Conservation (phyloP, 2,329 filamentous ascomycete genomes). For the Chaetomiaceae sp. region DNA sequence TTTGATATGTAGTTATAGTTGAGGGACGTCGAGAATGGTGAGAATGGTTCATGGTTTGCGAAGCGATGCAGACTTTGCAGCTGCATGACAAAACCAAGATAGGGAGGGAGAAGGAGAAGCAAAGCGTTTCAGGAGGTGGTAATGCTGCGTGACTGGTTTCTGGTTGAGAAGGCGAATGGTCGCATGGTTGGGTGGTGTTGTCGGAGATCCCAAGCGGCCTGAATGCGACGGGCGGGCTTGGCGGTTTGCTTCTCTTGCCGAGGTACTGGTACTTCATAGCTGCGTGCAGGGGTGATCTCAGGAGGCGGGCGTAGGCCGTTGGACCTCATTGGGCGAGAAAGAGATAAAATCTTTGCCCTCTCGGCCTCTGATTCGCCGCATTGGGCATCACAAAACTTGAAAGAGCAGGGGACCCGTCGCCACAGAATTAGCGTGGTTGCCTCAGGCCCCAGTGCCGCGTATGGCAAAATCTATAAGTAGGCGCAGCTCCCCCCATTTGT, state of each 20-base stretch:
- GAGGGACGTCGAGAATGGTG: neutral
- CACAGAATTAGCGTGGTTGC: slow-evolving; percentile 41
- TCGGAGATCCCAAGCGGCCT: slow-evolving; percentile 5
- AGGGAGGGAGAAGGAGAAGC: neutral
- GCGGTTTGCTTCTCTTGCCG: slow-evolving; percentile 8
- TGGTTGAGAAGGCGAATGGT: slow-evolving; percentile 10
- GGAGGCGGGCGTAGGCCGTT: slow-evolving; percentile 14
- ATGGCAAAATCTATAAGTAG: slow-evolving; percentile 53
- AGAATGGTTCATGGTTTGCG: neutral
- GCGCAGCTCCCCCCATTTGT: slow-evolving; percentile 47
- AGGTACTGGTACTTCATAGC: slow-evolving; percentile 24
- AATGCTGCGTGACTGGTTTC: slow-evolving; percentile 5
- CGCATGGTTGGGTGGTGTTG: slow-evolving; percentile 5
- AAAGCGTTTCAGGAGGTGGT: slow-evolving; percentile 17
- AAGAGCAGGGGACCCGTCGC: slow-evolving; percentile 40
- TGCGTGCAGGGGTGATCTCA: slow-evolving; percentile 15
- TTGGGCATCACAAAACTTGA: slow-evolving; percentile 36
- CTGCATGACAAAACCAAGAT: slow-evolving; percentile 3
- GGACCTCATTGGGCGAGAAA: slow-evolving; percentile 31
- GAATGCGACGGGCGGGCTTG: slow-evolving; percentile 3
- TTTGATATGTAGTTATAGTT: too few relatives aligned
- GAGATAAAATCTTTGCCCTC: slow-evolving; percentile 38
- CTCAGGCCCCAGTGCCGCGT: slow-evolving; percentile 33
- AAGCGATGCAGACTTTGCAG: neutral
- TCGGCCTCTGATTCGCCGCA: slow-evolving; percentile 38